Evolutionary conservation across 164 flowering plant species (phyloP).

Genomic region (Stephania japonica): DNA sequence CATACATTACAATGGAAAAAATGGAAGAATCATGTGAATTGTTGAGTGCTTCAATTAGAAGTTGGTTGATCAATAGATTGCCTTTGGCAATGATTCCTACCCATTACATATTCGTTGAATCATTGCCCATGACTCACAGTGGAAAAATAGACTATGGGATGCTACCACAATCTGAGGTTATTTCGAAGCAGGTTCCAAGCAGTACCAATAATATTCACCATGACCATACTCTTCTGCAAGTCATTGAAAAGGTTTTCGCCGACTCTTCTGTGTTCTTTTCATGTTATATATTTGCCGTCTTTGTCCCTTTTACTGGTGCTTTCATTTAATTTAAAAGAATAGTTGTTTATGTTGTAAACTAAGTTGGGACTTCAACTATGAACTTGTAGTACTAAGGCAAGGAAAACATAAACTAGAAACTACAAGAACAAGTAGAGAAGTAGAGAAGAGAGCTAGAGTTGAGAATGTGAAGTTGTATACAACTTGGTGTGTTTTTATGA

Average conservation of each 20-base stretch:
- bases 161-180: conserved; percentile 25
- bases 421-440: no score
- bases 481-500: no score
- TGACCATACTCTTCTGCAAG: conserved; percentile 30
- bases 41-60: conserved; percentile 34
- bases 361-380: no score
- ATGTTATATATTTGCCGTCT: neutral
- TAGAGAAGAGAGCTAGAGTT: no score
- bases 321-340: neutral
- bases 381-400: no score
- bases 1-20: conserved; percentile 43
- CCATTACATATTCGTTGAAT: conserved; percentile 32
- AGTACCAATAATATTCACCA: conserved; percentile 15
- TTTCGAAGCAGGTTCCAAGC: conserved; percentile 9
- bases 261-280: neutral
- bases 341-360: no score
- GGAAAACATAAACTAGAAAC: no score
- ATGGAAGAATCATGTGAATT: conserved; percentile 20
- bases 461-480: no score
- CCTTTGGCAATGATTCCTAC: conserved; percentile 62
- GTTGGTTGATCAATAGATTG: conserved; percentile 59
- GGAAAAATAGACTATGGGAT: conserved; percentile 73
- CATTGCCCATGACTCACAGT: conserved; percentile 64
- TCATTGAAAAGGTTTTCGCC: conserved; percentile 48
- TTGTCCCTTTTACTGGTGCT: neutral